Conservation (phyloP, 2,329 filamentous ascomycete species). For the Curvularia lunata region DNA sequence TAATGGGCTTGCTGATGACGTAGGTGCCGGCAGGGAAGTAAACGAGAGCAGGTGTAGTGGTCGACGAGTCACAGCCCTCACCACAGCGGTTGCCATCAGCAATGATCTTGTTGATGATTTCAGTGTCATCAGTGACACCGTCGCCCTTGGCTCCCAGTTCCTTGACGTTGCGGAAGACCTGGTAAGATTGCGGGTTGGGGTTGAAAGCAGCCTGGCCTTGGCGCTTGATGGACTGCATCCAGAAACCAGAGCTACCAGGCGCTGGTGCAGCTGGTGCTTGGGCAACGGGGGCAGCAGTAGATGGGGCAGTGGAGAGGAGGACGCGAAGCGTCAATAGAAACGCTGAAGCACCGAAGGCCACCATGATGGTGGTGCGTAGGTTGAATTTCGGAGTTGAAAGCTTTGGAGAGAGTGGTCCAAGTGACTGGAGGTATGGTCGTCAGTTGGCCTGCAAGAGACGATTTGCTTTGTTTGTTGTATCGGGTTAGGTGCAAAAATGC, state of each 20-base stretch:
- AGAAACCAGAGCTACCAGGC: constrained; percentile 60
- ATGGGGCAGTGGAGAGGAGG: constrained; percentile 40
- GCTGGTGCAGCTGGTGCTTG: constrained; percentile 25
- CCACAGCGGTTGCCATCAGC: constrained; percentile 80
- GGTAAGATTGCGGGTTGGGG: constrained; percentile 62
- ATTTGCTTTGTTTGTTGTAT: constrained; percentile 21
- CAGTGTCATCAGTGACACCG: constrained; percentile 80
- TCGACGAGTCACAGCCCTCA: constrained; percentile 79
- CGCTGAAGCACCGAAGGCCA: constrained; percentile 47
- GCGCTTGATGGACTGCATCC: constrained; percentile 72
- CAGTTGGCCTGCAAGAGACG: constrained; percentile 41
- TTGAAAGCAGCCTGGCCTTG: constrained; percentile 73
- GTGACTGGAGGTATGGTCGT: constrained; percentile 33
- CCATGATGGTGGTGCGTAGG: constrained; percentile 43
- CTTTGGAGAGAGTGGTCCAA: constrained; percentile 23
- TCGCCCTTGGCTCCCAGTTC: constrained; percentile 59
- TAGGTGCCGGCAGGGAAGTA: constrained; percentile 94
- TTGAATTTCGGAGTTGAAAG: constrained; percentile 25
- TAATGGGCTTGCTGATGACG: constrained; percentile 76
- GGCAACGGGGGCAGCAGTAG: constrained; percentile 40
- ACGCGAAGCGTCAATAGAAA: constrained; percentile 48
- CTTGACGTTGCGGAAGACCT: constrained; percentile 61
- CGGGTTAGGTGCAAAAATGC: constrained; percentile 18
- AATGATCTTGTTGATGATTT: constrained; percentile 85
- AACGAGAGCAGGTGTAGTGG: constrained; percentile 81